These are phyloP conservation scores for Sporothrix protearum DNA, from an alignment of 2,329 filamentous ascomycete genomes.

Conservation along the genomic window DNA sequence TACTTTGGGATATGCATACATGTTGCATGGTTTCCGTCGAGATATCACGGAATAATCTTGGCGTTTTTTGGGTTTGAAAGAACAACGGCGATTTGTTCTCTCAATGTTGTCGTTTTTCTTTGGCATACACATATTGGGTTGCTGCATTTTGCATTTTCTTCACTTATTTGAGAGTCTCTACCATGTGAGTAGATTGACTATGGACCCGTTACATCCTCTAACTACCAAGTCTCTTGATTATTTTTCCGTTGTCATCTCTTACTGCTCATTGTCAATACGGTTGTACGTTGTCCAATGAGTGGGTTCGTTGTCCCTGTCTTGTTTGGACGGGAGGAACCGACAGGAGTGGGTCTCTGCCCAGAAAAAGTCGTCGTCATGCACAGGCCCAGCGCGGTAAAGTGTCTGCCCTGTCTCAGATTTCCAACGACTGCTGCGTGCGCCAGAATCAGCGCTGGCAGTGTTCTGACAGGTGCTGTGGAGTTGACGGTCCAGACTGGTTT, in stretches of 20 bases:
- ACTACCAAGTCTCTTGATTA: neutral
- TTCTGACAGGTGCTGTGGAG: neutral
- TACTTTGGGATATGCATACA: neutral
- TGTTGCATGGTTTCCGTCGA: neutral
- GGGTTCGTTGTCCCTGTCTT: too few species aligned
- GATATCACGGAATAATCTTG: neutral
- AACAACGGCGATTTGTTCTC: neutral
- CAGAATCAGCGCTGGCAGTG: neutral
- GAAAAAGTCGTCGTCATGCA: slow-evolving; percentile 17
- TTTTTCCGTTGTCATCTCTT: neutral
- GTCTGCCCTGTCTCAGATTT: neutral
- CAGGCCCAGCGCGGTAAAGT: neutral
- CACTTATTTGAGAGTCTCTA: neutral
- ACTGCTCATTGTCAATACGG: neutral
- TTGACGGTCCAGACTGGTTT: neutral
- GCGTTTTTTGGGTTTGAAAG: neutral
- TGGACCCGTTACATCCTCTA: neutral
- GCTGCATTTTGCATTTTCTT: neutral
- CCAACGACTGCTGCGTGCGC: neutral
- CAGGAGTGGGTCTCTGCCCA: neutral
- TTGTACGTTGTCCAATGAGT: too few species aligned
- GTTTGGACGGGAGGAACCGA: neutral
- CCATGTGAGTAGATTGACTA: neutral
- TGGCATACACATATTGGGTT: neutral
- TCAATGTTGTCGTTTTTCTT: neutral